phyloP scores from a whole-genome alignment of 2,329 filamentous ascomycete genomes.

The Colletotrichum viniferum region DNA sequence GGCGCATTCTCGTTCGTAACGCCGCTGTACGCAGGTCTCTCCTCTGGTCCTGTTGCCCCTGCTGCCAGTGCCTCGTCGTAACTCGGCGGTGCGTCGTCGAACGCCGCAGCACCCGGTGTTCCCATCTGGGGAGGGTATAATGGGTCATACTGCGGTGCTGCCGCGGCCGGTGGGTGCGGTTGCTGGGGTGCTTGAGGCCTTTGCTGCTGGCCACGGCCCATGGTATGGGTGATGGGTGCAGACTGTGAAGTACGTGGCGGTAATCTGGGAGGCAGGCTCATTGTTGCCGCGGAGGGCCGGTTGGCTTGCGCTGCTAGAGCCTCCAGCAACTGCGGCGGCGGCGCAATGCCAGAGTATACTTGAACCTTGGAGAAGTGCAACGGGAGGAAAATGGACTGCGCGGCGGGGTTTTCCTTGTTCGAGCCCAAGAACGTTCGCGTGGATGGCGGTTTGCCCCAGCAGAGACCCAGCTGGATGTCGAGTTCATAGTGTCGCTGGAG shows the following conservation, averaged over 20 bases:
- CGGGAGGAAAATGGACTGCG: conserved; percentile 77
- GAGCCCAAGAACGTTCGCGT: conserved; percentile 32
- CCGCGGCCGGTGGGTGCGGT: conserved; percentile 27
- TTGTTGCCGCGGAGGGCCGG: conserved; percentile 40
- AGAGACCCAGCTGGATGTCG: conserved; percentile 79
- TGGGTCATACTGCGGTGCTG: conserved; percentile 47
- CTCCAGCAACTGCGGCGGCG: conserved; percentile 76
- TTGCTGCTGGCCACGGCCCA: conserved; percentile 26
- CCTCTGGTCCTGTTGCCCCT: conserved; percentile 70
- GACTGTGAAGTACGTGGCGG: conserved; percentile 36
- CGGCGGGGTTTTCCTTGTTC: conserved; percentile 26
- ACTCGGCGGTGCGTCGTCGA: conserved; percentile 86
- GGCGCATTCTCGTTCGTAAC: conserved; percentile 66
- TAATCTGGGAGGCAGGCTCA: conserved; percentile 36
- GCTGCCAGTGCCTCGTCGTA: conserved; percentile 94
- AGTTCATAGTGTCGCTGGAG: conserved; percentile 81
- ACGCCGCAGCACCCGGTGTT: conserved; percentile 42
- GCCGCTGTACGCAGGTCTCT: conserved; percentile 72
- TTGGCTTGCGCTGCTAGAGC: conserved; percentile 46
- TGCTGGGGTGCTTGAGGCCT: conserved; percentile 27
- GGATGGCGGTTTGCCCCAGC: conserved; percentile 65
- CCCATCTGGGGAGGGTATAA: conserved; percentile 65
- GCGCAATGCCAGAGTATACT: conserved; percentile 86
- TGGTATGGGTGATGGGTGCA: conserved; percentile 25
- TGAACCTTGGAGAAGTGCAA: conserved; percentile 76